Evolutionary conservation across 2,329 filamentous ascomycete species (phyloP).

Genomic region (Pseudogymnoascus destructans): DNA sequence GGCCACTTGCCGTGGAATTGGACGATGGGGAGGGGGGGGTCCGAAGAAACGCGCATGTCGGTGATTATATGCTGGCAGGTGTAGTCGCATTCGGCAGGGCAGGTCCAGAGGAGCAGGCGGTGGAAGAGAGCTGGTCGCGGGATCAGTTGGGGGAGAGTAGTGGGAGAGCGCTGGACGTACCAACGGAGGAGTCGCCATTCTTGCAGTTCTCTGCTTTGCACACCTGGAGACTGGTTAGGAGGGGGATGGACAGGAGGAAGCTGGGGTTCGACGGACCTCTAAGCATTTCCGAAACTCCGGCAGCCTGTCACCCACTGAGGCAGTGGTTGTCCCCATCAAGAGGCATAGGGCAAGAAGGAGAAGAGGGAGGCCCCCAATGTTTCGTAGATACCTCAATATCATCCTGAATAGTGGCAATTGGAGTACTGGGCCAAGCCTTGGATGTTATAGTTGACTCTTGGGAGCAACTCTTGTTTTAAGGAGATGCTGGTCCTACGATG

Average conservation of each 20-base stretch:
- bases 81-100: constrained; percentile 91
- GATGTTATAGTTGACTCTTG: not conserved
- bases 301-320: constrained; percentile 71
- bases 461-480: not conserved
- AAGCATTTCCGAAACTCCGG: constrained; percentile 84
- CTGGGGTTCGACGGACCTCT: constrained; percentile 39
- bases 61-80: constrained; percentile 93
- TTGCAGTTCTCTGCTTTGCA: constrained; percentile 73
- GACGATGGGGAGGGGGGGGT: constrained; percentile 48
- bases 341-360: constrained; percentile 12
- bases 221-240: constrained; percentile 38
- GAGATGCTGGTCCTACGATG: not conserved
- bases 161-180: constrained; percentile 48
- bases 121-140: constrained; percentile 54
- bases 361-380: constrained; percentile 5
- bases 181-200: constrained; percentile 39
- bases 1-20: constrained; percentile 99
- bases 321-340: constrained; percentile 37
- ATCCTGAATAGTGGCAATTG: constrained; percentile 11
- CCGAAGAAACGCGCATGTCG: constrained; percentile 47
- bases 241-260: not conserved
- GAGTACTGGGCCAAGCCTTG: not conserved
- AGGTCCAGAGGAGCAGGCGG: constrained; percentile 83
- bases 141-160: constrained; percentile 17
- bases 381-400: constrained; percentile 16